Base-by-base conservation (phyloP, 2,329 filamentous ascomycete species). In the Cladosporium halotolerans region DNA sequence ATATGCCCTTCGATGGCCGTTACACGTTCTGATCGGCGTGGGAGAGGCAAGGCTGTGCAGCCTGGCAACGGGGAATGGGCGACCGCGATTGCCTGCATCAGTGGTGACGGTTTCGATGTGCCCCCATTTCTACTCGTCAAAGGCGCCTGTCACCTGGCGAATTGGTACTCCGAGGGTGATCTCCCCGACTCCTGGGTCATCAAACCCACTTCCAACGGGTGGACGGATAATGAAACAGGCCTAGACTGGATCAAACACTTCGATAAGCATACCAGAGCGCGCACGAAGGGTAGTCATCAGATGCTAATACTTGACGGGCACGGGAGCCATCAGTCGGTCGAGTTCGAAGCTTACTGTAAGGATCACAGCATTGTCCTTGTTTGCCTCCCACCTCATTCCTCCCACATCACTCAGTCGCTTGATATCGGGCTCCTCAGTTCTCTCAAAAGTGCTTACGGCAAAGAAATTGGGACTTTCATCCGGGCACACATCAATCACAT, bases 331-430 rank as follows among this genome's bases (percentile, higher is more conserved):
- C 34, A 46, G 14, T 49, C 55, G 28, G 48, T 50, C n/a, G 45
- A 61, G 9, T 61, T 62, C 40, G 42, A 60, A 38, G n/a, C 47
- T 19, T 58, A 49, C 52, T 59, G 47, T 45, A 47, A 55, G 40
- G 49, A 57, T 16, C 38, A 62, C 45, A 55, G 55, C 32, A 61
- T 62, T 49, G 53, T 62, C 34, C 55, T 48, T 41, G 52, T 61
- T 38, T 60, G 45, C 51, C 58, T 61, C 40, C 59, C 58, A 53
- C 39, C 57, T 19, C 48, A 59, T 53, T 69, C 60, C 31, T 73
- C 66, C 52, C 60, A 74, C 61, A 47, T 70, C 13, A 63, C 70
- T 16, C 63, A 75, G 60, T 70, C 67, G 45, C 68, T 74, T 48
- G 63, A 73, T 65, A 58, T 73, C 42, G 62, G 60, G 23, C 68